Conservation (phyloP, 768 basidiomycete species). For the Suillus spraguei region DNA sequence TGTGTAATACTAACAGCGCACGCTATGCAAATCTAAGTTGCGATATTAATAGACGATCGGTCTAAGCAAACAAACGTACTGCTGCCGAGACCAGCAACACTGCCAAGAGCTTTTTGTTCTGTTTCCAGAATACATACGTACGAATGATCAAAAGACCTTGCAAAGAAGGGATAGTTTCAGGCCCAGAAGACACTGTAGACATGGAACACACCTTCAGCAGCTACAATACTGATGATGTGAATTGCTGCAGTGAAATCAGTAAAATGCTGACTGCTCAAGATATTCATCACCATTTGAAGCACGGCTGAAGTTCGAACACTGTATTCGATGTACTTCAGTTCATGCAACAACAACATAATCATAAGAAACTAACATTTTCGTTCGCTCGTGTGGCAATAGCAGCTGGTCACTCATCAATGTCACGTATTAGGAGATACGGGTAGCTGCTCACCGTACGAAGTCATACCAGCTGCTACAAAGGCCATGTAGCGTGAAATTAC, state of each 20-base stretch:
- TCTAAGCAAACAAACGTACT: not conserved
- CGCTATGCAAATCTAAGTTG: not conserved
- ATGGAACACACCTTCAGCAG: constrained; percentile 3
- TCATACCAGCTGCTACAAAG: constrained; percentile 11
- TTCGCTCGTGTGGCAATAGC: not conserved
- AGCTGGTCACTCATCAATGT: not conserved
- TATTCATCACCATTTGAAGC: constrained; percentile 6
- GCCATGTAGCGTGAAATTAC: constrained; percentile 10
- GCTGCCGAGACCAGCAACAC: constrained; percentile 1
- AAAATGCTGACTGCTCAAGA: not conserved
- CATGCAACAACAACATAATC: not conserved
- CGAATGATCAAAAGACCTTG: constrained; percentile 6
- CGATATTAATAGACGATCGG: not conserved
- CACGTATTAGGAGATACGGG: not conserved
- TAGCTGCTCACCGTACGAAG: constrained; percentile 11
- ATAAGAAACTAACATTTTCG: not conserved
- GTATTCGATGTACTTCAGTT: not conserved
- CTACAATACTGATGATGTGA: constrained; percentile 5
- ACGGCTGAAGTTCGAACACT: not conserved
- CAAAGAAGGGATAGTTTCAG: not conserved
- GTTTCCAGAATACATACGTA: constrained; percentile 8
- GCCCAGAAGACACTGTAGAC: not conserved
- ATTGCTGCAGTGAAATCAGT: not conserved
- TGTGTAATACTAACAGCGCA: not conserved
- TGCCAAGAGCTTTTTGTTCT: constrained; percentile 6